Percentiles rank a stretch among this genome's conserved stretches.
These are phyloP conservation scores for Rhexocercosporidium sp. DNA, from an alignment of 2,329 filamentous ascomycete genomes.

Conservation along the genomic window DNA sequence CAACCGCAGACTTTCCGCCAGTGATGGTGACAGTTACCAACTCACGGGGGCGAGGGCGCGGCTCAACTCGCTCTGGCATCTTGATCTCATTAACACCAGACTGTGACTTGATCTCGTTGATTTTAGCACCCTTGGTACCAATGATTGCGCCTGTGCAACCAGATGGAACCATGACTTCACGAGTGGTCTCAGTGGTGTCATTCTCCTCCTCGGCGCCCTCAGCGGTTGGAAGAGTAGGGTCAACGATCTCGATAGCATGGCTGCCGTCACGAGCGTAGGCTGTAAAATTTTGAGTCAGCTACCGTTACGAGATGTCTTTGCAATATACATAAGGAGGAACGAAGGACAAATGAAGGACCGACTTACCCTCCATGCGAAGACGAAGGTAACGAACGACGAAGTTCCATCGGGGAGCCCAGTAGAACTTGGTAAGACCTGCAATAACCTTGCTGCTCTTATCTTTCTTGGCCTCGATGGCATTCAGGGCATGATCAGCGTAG, in stretches of 20 bases:
- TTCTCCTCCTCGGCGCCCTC: background rate
- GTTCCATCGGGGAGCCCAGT: conserved; percentile 24
- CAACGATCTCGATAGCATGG: background rate
- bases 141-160: conserved; percentile 18
- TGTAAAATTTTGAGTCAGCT: background rate
- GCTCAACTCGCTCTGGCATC: conserved; percentile 19
- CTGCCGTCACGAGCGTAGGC: conserved; percentile 16
- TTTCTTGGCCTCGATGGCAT: conserved; percentile 13
- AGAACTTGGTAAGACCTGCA: conserved; percentile 13
- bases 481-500: conserved; percentile 2
- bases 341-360: background rate
- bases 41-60: conserved; percentile 4
- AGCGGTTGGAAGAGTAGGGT: background rate
- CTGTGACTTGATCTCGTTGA: conserved; percentile 8
- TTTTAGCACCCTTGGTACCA: conserved; percentile 19
- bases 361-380: conserved; percentile 10
- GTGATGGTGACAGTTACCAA: conserved; percentile 15
- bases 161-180: conserved; percentile 6
- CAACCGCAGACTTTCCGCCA: conserved; percentile 7
- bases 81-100: conserved; percentile 18
- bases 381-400: conserved; percentile 18
- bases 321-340: background rate
- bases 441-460: conserved; percentile 15
- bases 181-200: background rate
- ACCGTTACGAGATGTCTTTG: background rate